Base-by-base conservation (phyloP, 1,284 basidiomycete genomes). In the Thecaphora frezii region DNA sequence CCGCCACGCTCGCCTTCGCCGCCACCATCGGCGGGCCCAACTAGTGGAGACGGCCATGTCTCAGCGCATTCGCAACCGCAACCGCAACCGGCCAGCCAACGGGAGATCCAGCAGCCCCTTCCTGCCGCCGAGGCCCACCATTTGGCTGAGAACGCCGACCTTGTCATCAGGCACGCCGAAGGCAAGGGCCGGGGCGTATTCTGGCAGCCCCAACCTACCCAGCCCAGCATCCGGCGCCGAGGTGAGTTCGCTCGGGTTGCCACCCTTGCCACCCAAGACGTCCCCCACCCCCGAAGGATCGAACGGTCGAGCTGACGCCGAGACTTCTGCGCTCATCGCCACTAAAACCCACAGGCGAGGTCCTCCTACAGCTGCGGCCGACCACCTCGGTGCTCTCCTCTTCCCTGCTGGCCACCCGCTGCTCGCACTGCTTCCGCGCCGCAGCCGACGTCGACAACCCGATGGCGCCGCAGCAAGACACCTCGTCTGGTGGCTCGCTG, bases 371-470 rank as follows among this genome's bases (percentile, higher is more conserved):
- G 25, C 46, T 66, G 2, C 54, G 57, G 1, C 63, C 63, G 24
- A 44, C 61, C 18, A 49, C 60, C 2, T 55, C 58, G 13, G 63
- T 54, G 2, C 63, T 61, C 22, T 61, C 63, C 22, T 54, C 58
- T 5, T 44, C 58, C 21, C 37, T 58, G 41, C 58, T 66, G 43
- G 48, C 55, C 5, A 45, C 51, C 33, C 58, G 63, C 18, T 66
- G 63, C 41, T 66, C 63, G 16, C 51, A 53, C 8, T 66, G 63
- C 52, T 61, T 54, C 19, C 30, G 48, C 23, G 45, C 58, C 1
- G 8, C 21, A 5, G 21, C 23, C 40, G 40, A 3, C 33, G 33
- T 5, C 19, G 21, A 5, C 8, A 12, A 9, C 40, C 14, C 10
- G 19, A 21, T 4, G 7, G 10, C 40, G 7, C 33, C 12, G 16